phyloP scores from a whole-genome alignment of 208 protist species.

The Leishmania turanica region DNA sequence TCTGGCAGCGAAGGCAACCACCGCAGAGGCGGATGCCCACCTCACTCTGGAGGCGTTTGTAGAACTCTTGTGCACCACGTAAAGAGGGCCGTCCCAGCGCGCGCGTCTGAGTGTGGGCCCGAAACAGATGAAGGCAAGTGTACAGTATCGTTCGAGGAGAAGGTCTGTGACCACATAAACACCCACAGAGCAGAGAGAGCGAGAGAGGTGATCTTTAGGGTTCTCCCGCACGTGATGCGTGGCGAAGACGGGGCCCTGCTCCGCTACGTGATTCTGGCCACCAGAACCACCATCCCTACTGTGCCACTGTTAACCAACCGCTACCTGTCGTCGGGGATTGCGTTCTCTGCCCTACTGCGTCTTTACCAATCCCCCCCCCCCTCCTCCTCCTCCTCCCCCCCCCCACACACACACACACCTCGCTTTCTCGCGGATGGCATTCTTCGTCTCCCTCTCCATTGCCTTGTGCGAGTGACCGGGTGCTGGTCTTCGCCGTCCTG shows the following conservation, averaged over 20 bases:
- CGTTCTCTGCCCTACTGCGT: not conserved
- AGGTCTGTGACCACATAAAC: not conserved
- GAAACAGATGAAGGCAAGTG: not conserved
- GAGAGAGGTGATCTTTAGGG: not conserved
- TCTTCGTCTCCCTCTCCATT: not conserved
- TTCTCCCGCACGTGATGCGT: not conserved
- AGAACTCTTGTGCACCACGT: conserved; percentile 12
- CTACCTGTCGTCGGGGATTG: not conserved
- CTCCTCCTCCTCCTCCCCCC: not conserved
- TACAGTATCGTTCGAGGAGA: not conserved
- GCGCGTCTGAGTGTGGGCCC: too few species aligned
- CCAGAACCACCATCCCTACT: not conserved
- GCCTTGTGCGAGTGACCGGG: not conserved
- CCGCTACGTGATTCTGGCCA: not conserved
- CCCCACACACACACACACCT: too few species aligned
- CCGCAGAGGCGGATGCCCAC: not conserved
- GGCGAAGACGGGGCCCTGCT: not conserved
- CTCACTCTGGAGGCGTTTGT: conserved; percentile 20
- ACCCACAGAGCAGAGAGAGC: not conserved
- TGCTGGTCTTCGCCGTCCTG: not conserved
- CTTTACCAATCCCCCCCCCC: not conserved
- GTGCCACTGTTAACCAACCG: not conserved
- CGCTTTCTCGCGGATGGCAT: not conserved
- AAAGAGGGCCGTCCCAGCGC: not conserved
- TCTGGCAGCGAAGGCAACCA: not conserved